Evolutionary conservation across 164 flowering plant species (phyloP).

Genomic region (Magnolia sinica): DNA sequence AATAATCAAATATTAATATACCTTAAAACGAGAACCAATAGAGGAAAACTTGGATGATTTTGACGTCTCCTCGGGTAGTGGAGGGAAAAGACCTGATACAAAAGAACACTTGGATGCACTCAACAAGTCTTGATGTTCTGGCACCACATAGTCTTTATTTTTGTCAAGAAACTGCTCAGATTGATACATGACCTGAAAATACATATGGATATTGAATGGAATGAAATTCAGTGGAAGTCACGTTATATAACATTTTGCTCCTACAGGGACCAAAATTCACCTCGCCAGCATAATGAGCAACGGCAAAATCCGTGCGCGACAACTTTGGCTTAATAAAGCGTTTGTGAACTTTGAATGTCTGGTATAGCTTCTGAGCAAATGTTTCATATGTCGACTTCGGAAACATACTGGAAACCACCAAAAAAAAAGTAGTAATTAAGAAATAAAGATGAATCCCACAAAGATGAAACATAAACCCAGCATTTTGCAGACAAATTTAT

Average conservation of each 20-base stretch:
- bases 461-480: not conserved
- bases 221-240: not conserved
- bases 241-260: not conserved
- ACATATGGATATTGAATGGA: conserved; percentile 12
- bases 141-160: conserved; percentile 90
- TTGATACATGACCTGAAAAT: conserved; percentile 75
- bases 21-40: conserved; percentile 90
- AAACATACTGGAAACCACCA: conserved; percentile 64
- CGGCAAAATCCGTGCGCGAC: conserved; percentile 66
- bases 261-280: conserved; percentile 31
- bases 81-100: conserved; percentile 75
- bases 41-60: conserved; percentile 77
- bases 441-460: not conserved
- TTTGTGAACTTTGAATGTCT: conserved; percentile 68
- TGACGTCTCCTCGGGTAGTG: conserved; percentile 53
- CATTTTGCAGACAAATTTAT: not conserved
- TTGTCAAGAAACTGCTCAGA: conserved; percentile 88
- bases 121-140: conserved; percentile 84
- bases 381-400: conserved; percentile 94
- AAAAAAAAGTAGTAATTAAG: not conserved
- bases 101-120: conserved; percentile 72
- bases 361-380: conserved; percentile 80
- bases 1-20: conserved; percentile 11
- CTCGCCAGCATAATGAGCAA: conserved; percentile 95
- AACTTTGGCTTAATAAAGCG: conserved; percentile 85